Evolutionary conservation across 2,329 filamentous ascomycete genomes (phyloP).

Genomic region (Trichoderma koningii): DNA sequence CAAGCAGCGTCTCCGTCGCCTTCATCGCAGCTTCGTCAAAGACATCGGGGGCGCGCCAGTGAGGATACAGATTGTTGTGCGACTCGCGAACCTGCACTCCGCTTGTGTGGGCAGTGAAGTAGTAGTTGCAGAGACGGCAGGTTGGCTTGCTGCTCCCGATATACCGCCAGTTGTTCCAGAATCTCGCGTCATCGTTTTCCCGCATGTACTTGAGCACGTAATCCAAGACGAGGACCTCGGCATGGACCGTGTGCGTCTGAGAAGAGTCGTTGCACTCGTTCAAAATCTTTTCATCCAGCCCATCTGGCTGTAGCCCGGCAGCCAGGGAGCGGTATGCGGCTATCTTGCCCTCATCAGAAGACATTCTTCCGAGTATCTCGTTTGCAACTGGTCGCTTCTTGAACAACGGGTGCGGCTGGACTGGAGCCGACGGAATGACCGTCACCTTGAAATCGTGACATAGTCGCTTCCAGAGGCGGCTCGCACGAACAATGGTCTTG

Average conservation of each 20-base stretch:
- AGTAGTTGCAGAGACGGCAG: conserved; percentile 44
- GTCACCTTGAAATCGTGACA: conserved; percentile 39
- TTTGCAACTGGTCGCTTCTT: conserved; percentile 30
- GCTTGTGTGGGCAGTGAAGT: conserved; percentile 37
- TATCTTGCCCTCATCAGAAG: background rate
- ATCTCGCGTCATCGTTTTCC: conserved; percentile 24
- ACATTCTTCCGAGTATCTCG: conserved; percentile 34
- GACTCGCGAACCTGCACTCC: conserved; percentile 37
- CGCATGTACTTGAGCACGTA: conserved; percentile 32
- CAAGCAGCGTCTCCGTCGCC: background rate
- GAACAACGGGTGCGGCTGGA: conserved; percentile 28
- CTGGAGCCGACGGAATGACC: conserved; percentile 34
- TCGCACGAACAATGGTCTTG: conserved; percentile 30
- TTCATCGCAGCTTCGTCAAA: background rate
- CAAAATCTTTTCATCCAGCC: conserved; percentile 34
- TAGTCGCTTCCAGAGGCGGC: conserved; percentile 35
- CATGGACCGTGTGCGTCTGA: conserved; percentile 41
- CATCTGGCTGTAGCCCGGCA: conserved; percentile 31
- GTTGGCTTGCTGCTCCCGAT: conserved; percentile 48
- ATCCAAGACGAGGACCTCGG: conserved; percentile 39
- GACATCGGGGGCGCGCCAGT: conserved; percentile 44
- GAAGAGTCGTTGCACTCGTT: conserved; percentile 3
- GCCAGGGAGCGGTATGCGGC: conserved; percentile 27
- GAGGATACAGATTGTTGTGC: conserved; percentile 44
- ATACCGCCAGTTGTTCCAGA: conserved; percentile 41